Evolutionary conservation across 345 rosid genomes (phyloP).

Genomic region (Noccaea caerulescens): DNA sequence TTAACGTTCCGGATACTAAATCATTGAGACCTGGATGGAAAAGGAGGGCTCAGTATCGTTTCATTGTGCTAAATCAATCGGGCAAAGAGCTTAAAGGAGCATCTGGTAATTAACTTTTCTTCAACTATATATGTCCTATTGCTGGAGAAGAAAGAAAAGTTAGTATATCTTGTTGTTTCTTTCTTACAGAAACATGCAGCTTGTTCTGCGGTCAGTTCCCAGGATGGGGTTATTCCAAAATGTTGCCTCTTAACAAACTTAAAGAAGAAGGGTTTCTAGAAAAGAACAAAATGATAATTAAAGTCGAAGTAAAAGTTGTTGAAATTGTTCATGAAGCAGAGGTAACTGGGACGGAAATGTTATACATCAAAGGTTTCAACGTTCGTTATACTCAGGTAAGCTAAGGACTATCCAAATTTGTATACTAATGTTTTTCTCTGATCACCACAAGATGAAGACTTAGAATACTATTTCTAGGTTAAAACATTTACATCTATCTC

Average conservation of each 20-base stretch:
- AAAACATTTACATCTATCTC: background rate
- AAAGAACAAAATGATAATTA: slow-evolving; percentile 2
- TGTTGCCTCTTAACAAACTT: background rate
- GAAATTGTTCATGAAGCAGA: slow-evolving; percentile 2
- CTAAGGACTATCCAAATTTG: background rate
- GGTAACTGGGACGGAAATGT: background rate
- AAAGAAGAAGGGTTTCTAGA: background rate
- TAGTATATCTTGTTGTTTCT: too few species aligned
- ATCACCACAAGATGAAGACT: background rate
- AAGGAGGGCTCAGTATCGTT: background rate
- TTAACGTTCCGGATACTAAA: background rate
- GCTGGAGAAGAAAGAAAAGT: too few species aligned
- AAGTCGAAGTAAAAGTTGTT: background rate
- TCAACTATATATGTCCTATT: too few species aligned
- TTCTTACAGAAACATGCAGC: too few species aligned
- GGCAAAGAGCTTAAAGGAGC: background rate
- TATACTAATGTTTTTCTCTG: background rate
- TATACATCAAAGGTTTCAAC: background rate
- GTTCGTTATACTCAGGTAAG: background rate
- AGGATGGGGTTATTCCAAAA: background rate
- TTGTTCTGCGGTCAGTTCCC: background rate
- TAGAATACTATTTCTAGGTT: background rate
- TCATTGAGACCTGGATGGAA: slow-evolving; percentile 7
- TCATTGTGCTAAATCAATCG: background rate
- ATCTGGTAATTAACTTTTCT: background rate